These are phyloP conservation scores for Aspergillus eucalypticola DNA, from an alignment of 2,329 filamentous ascomycete genomes.

Conservation along the genomic window DNA sequence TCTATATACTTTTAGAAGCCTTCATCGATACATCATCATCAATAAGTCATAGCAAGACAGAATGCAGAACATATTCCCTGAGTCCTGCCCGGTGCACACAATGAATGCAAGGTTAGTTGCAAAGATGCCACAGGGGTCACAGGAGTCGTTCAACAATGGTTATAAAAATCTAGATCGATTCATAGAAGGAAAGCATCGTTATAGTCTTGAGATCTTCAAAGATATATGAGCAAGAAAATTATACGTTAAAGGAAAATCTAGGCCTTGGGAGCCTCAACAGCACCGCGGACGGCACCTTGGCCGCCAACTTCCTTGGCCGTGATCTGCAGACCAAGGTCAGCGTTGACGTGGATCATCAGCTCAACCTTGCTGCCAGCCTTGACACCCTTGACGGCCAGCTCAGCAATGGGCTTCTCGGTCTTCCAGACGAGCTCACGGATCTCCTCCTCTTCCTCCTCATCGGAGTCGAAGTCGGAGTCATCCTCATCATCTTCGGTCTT, in stretches of 20 bases:
- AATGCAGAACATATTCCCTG: neutral
- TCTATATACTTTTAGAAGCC: constrained; percentile 28
- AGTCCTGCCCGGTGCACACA: neutral
- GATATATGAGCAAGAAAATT: constrained; percentile 19
- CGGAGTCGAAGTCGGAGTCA: constrained; percentile 63
- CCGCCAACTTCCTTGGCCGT: constrained; percentile 83
- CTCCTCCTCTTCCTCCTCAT: constrained; percentile 75
- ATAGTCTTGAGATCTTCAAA: constrained; percentile 4
- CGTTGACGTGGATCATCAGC: constrained; percentile 83
- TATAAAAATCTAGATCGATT: constrained; percentile 6
- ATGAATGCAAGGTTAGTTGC: neutral
- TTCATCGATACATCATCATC: constrained; percentile 28
- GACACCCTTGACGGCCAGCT: constrained; percentile 78
- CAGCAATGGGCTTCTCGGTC: constrained; percentile 76
- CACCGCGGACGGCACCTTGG: constrained; percentile 77
- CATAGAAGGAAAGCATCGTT: constrained; percentile 7
- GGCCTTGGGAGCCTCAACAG: constrained; percentile 44
- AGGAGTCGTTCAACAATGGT: neutral
- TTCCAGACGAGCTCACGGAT: constrained; percentile 90
- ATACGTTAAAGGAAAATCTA: constrained; percentile 18
- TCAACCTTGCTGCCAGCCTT: constrained; percentile 92
- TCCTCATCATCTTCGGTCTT: constrained; percentile 59
- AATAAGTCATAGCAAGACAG: constrained; percentile 20
- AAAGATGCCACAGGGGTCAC: neutral
- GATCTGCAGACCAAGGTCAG: constrained; percentile 76